Base-by-base conservation (phyloP, 2,329 filamentous ascomycete species). In the Ophiosphaerella korrae region DNA sequence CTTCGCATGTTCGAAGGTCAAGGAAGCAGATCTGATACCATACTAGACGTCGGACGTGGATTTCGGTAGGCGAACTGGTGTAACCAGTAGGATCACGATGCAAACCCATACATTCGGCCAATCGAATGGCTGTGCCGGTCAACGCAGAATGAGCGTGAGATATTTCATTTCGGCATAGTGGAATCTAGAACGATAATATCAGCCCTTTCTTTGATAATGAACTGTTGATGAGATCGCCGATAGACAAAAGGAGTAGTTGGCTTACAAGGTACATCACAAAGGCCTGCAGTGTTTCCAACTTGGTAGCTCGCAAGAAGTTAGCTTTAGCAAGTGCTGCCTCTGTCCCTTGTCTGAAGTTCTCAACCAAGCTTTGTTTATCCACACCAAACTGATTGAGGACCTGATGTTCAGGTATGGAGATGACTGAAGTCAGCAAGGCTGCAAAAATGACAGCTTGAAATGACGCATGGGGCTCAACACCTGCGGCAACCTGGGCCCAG, bases 11-110 rank as follows among this genome's bases (percentile, higher is more conserved):
- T 34, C 88, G 80, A 49, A 90, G 82, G 66, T 92, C 89, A 7
- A 92, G 78, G 67, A 89, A 89, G 70, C 87, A 90, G 16, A 92
- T 78, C 62, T 92, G 88, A 66, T 90, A 86, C 89, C 88, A 92
- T 31, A 91, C 79, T 34, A 91, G 75, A 4, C 88, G 83, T 11
- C 88, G 83, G 3, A 90, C 79, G 45, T 92, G 88, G 0, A 84
- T 86, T 60, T 92, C 88, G 2, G 90, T 74, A 0, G 88, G 81
- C 2, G 80, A 83, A 49, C 88, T 79, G 1, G 82, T 84, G 62
- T 89, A 90, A 8, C 81, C 79, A 37, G 84, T 81, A 13, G 87
- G 87, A 57, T 92, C 88, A 7, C 87, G 82, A 66, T 92, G 87
- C 14, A 92, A 74, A 2, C 88, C 87, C 86, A 91, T 90, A 63